These are phyloP conservation scores for Microascus cirrosus DNA, from an alignment of 2,329 filamentous ascomycete species.

Conservation along the genomic window DNA sequence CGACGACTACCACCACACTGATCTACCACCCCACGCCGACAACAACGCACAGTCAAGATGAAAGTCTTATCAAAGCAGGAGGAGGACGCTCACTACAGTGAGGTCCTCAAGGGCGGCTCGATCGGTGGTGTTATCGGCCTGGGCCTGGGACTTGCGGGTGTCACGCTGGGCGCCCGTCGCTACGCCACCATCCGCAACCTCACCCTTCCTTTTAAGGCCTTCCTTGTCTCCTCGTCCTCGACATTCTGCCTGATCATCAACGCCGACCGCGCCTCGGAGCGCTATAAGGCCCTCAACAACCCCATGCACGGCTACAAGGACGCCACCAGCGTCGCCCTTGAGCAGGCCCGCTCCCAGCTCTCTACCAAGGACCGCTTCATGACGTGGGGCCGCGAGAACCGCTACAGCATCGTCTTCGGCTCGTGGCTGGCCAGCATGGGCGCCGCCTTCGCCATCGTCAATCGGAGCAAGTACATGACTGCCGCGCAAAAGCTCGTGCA, in stretches of 20 bases:
- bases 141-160: conserved; percentile 53
- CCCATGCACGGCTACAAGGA: conserved; percentile 57
- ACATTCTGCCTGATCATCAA: conserved; percentile 84
- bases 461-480: conserved; percentile 63
- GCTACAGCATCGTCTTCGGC: conserved; percentile 75
- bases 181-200: conserved; percentile 71
- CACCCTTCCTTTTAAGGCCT: conserved; percentile 81
- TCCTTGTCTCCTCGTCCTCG: conserved; percentile 70
- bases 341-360: conserved; percentile 45
- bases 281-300: conserved; percentile 60
- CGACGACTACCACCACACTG: neutral
- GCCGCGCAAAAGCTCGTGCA: conserved; percentile 83
- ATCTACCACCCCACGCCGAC: neutral
- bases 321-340: conserved; percentile 42
- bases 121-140: conserved; percentile 63
- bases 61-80: conserved; percentile 94
- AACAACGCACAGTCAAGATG: conserved; percentile 48
- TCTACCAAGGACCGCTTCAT: conserved; percentile 47
- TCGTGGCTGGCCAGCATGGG: conserved; percentile 77
- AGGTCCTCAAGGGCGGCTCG: conserved; percentile 69
- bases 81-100: conserved; percentile 72
- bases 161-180: conserved; percentile 55
- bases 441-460: conserved; percentile 62
- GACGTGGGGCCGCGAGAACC: conserved; percentile 67
- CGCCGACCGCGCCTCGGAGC: conserved; percentile 59